A percentile compares a stretch with the other conserved stretches of the same genome.
Evolutionary conservation across 1,284 basidiomycete species (phyloP).

Genomic region (Trametes sp.): DNA sequence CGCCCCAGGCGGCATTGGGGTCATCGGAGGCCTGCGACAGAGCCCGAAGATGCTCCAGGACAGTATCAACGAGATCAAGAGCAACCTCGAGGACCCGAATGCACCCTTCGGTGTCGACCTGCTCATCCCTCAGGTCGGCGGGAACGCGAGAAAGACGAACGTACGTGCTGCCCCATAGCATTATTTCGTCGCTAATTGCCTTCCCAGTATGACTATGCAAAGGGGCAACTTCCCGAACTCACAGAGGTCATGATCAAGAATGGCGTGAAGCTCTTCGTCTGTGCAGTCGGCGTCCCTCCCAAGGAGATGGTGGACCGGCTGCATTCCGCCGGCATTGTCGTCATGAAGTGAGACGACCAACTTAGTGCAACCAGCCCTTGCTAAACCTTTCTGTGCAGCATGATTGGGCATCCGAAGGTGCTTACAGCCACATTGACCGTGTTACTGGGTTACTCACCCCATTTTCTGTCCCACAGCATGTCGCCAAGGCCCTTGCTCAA

Average conservation of each 20-base stretch:
- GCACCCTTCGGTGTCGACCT: slow-evolving; percentile 88
- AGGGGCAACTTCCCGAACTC: slow-evolving; percentile 77
- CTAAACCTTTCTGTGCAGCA: slow-evolving; percentile 53
- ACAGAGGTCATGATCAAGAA: slow-evolving; percentile 83
- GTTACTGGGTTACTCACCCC: not conserved
- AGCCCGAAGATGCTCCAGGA: slow-evolving; percentile 71
- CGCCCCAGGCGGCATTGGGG: slow-evolving; percentile 74
- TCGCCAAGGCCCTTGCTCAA: slow-evolving; percentile 78
- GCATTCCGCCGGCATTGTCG: slow-evolving; percentile 78
- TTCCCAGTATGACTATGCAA: slow-evolving; percentile 74
- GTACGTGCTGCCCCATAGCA: slow-evolving; percentile 44
- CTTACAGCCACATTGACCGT: not conserved
- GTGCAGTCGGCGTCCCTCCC: slow-evolving; percentile 86
- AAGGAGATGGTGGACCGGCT: slow-evolving; percentile 83
- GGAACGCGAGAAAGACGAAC: slow-evolving; percentile 83
- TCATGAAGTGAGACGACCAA: slow-evolving; percentile 73
- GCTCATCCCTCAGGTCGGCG: slow-evolving; percentile 81
- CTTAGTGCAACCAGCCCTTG: slow-evolving; percentile 7
- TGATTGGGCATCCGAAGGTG: slow-evolving; percentile 89
- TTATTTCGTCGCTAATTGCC: not conserved
- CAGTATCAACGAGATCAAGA: slow-evolving; percentile 74
- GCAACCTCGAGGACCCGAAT: slow-evolving; percentile 71
- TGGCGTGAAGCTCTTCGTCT: slow-evolving; percentile 82
- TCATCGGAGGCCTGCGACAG: slow-evolving; percentile 82
- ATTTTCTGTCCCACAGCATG: slow-evolving; percentile 57